Evolutionary conservation across 768 basidiomycete genomes (phyloP).

Genomic region (Rhodotorula toruloides): DNA sequence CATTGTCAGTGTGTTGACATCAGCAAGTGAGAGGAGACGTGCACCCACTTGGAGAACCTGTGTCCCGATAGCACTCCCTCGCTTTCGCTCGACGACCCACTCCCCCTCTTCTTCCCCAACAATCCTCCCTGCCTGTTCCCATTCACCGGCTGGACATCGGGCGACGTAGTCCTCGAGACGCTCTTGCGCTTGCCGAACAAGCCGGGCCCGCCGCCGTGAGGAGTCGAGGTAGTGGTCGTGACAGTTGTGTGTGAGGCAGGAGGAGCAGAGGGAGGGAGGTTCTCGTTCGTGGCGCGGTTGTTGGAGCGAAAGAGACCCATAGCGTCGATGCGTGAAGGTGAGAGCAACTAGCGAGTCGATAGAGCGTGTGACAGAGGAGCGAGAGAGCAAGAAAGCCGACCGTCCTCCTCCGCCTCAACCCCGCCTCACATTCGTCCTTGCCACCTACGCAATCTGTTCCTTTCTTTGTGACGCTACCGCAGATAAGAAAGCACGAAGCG

Average conservation of each 20-base stretch:
- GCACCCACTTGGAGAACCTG: neutral
- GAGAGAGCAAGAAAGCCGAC: too few relatives aligned
- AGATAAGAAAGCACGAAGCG: too few relatives aligned
- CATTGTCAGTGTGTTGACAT: too few relatives aligned
- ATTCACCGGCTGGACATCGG: neutral
- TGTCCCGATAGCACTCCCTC: neutral
- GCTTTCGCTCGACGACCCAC: neutral
- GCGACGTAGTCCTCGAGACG: neutral
- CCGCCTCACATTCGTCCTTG: too few relatives aligned
- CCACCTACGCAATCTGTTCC: too few relatives aligned
- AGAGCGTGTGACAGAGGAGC: neutral
- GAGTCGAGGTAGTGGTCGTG: neutral
- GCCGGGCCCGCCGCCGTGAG: neutral
- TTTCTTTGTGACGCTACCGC: too few relatives aligned
- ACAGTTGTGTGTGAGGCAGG: neutral
- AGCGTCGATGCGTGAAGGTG: neutral
- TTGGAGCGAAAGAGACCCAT: neutral
- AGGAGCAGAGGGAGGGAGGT: neutral
- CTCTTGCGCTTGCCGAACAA: constrained; percentile 2
- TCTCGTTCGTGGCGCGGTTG: neutral
- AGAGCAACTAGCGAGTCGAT: too few relatives aligned
- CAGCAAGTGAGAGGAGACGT: neutral
- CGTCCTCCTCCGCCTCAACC: too few relatives aligned
- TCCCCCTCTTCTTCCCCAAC: neutral
- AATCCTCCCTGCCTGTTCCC: neutral